Conservation (phyloP, 352 stramenopile genomes). For the Peronospora destructor region DNA sequence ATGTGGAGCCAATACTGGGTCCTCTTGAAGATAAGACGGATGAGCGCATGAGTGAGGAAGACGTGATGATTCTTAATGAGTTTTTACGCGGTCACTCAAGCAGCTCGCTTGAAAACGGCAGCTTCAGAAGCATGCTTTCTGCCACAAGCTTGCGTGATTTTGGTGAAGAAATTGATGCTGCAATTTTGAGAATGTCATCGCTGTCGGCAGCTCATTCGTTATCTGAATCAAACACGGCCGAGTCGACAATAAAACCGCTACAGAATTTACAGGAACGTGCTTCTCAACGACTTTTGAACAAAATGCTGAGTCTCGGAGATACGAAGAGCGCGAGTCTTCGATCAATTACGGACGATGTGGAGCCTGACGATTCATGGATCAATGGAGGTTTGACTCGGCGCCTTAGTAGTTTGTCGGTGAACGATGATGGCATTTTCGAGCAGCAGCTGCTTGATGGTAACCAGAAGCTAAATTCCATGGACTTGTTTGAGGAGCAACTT, state of each 20-base stretch:
- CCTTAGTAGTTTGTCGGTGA: constrained; percentile 45
- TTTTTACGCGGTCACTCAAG: constrained; percentile 50
- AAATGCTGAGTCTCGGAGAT: constrained; percentile 55
- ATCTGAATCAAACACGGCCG: constrained; percentile 7
- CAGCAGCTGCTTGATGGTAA: constrained; percentile 27
- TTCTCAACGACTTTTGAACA: constrained; percentile 26
- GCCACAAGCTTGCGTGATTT: constrained; percentile 26
- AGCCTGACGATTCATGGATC: constrained; percentile 46
- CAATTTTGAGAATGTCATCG: constrained; percentile 29
- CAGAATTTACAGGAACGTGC: constrained; percentile 10
- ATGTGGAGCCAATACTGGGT: constrained; percentile 40
- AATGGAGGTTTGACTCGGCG: constrained; percentile 40
- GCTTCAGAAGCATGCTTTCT: constrained; percentile 35
- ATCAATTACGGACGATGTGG: constrained; percentile 40
- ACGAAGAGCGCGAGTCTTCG: constrained; percentile 46
- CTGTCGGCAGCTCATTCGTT: constrained; percentile 12
- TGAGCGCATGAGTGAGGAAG: constrained; percentile 49
- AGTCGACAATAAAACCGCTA: constrained; percentile 19
- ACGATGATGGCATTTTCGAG: constrained; percentile 22
- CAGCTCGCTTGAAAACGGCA: constrained; percentile 33
- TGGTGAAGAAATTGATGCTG: constrained; percentile 32
- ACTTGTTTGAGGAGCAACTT: constrained; percentile 38
- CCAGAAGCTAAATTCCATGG: constrained; percentile 28
- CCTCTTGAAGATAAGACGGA: constrained; percentile 35
- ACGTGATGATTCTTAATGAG: constrained; percentile 55